A percentile compares a stretch with the other conserved stretches of the same genome.
phyloP scores from a whole-genome alignment of 257 asterid genomes.

The Nicotiana tomentosiformis region DNA sequence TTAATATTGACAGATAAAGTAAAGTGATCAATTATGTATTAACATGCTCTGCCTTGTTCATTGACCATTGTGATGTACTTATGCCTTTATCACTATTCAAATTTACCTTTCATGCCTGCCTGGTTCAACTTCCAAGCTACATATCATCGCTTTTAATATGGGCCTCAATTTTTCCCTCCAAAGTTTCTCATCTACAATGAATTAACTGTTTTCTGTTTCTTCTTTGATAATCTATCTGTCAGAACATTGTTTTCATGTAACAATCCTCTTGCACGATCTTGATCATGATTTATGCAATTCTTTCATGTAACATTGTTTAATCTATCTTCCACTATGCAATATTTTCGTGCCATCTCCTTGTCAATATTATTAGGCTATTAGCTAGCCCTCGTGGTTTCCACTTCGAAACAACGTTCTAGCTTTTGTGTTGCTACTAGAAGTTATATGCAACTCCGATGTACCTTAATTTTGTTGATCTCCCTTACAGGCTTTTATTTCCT shows the following conservation, averaged over 20 bases:
- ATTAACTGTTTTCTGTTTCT: neutral
- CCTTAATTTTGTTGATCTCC: neutral
- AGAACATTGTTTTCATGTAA: too few species aligned
- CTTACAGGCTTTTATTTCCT: neutral
- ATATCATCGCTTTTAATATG: neutral
- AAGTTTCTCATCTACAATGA: neutral
- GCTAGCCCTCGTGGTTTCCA: neutral
- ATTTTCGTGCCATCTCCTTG: neutral
- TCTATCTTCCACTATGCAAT: too few species aligned
- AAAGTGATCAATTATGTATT: neutral
- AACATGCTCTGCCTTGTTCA: neutral
- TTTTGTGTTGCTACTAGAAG: neutral
- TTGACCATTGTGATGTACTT: neutral
- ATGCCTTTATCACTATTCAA: neutral
- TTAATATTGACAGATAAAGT: too few species aligned
- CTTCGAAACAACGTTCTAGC: neutral
- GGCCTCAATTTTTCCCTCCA: neutral
- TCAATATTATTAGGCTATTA: neutral
- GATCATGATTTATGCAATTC: too few species aligned
- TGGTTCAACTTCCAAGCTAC: neutral
- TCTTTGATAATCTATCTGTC: too few species aligned
- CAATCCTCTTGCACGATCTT: too few species aligned
- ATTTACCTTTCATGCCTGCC: neutral
- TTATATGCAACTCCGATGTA: neutral
- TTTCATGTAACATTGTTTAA: too few species aligned